Evolutionary conservation across 2,329 filamentous ascomycete species (phyloP), one percentile per base, ranked within the genome.

Genomic region (Calonectria crousiana): DNA sequence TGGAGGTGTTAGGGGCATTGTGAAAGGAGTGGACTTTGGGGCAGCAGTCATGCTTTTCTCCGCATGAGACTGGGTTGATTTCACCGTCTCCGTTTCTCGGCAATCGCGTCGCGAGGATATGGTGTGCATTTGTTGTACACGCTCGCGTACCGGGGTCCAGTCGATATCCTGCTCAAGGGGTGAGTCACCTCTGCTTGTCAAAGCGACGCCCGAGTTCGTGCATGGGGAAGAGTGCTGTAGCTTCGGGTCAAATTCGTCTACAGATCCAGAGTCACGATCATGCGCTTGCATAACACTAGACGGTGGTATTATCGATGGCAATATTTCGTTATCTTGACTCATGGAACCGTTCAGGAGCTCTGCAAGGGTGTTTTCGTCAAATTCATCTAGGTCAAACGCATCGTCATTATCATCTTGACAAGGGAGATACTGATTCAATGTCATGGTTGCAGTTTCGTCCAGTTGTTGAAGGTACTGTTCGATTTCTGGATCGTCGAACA

Each of bases 111-210:
- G 60, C 14, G 71, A 74, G 41, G 26, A 60, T 20, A n/a, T 18
- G 11, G 74, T 73, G 30, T 52, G 52, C 18, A 44, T 38, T 44
- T 69, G 62, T 30, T 74, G 53, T 44, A 66, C 49, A 52, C 77
- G 67, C 44, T 76, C 67, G 47, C 73, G 69, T 26, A 88, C 79
- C 6, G 75, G 64, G 51, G 84, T 78, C 87, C 87, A 88, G 72
- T 88, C 86, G 18, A 87, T 79, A 4, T 85, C 84, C 16, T 86
- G 81, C 32, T 84, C 82, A 10, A 88, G 76, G 11, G 51, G 73
- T 13, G 62, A 30, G 26, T 80, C 69, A 23, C 60, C 44, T 34
- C 49, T 69, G 14, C 16, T 70, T 28, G 34, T 23, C 64, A 72
- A 49, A 13, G 34, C 18, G 20, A 56, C 56, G 23, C 60, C 49